Evolutionary conservation across 1,284 basidiomycete species (phyloP), one percentile per base, ranked within the genome.

Genomic region (Sanguinoderma infundibulare): DNA sequence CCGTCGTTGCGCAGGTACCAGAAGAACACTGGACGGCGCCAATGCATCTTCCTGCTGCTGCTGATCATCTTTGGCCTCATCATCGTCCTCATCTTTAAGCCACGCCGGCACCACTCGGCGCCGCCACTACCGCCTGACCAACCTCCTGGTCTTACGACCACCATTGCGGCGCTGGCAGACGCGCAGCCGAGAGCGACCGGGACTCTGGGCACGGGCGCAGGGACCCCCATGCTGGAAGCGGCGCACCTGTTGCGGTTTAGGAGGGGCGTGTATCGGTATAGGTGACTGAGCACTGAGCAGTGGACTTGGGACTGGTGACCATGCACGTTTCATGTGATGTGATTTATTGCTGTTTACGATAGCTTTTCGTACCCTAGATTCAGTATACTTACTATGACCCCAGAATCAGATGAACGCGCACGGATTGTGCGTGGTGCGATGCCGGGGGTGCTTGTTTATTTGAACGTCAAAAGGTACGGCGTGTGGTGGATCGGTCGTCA

Each of bases 11-110:
- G 60, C 75, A 95, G 92, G 63, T 96, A 98, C 76, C 98, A 99
- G 80, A 90, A 90, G 70, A 94, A 93, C 69, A 95, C 95, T 1
- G 96, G 96, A 46, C 85, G 94, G 72, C 85, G 96, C 73, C 90
- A 92, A 76, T 95, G 95, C 75, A 98, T 99, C 64, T 91, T 98
- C 72, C 84, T 99, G 36, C 84, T 99, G 36, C 67, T 98, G 35
- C 83, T 99, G 50, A 86, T 96, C 72, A 97, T 98, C 70, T 85
- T 96, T 69, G 94, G 92, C 12, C 83, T 96, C 61, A 83, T 95
- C 62, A 67, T 95, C 55, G 83, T 91, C 51, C 85, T 96, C 70
- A 87, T 95, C 65, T 90, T 94, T 80, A 94, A 94, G 75, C 93
- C 92, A 50, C 86, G 83, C 71, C 80, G 78, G 57, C 78, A 75